These are phyloP conservation scores for Cutaneotrichosporon mucoides DNA, from an alignment of 1,284 basidiomycete species.

Conservation along the genomic window DNA sequence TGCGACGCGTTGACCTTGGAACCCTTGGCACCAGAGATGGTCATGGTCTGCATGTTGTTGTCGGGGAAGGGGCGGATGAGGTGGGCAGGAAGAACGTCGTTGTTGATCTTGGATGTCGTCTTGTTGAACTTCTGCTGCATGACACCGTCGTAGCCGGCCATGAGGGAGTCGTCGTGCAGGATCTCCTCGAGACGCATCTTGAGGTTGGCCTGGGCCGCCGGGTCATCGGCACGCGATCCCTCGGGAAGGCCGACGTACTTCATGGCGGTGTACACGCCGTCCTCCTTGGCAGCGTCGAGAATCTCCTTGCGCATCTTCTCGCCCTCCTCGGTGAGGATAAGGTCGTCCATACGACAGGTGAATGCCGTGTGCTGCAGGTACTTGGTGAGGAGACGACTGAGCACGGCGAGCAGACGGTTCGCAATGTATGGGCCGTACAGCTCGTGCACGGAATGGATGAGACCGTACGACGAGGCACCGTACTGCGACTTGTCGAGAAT, in stretches of 20 bases:
- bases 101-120: slow-evolving; percentile 80
- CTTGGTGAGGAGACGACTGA: slow-evolving; percentile 93
- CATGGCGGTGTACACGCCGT: slow-evolving; percentile 82
- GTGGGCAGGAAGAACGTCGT: slow-evolving; percentile 83
- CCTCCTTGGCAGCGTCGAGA: slow-evolving; percentile 63
- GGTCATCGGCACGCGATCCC: slow-evolving; percentile 72
- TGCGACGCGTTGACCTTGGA: slow-evolving; percentile 96
- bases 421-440: slow-evolving; percentile 90
- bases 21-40: slow-evolving; percentile 95
- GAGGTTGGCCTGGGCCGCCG: slow-evolving; percentile 52
- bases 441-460: slow-evolving; percentile 98
- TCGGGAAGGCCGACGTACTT: slow-evolving; percentile 55
- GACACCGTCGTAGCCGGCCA: slow-evolving; percentile 89
- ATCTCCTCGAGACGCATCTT: slow-evolving; percentile 75
- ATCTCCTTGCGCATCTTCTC: slow-evolving; percentile 68
- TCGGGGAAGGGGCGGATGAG: slow-evolving; percentile 90
- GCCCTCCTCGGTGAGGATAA: slow-evolving; percentile 79
- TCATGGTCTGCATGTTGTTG: slow-evolving; percentile 99
- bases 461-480: slow-evolving; percentile 91
- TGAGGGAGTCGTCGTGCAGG: slow-evolving; percentile 90
- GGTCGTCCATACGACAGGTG: slow-evolving; percentile 98
- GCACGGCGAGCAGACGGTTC: slow-evolving; percentile 85
- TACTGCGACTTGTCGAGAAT: slow-evolving; percentile 97
- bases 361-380: slow-evolving; percentile 96
- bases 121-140: slow-evolving; percentile 88